Evolutionary conservation across 2,329 filamentous ascomycete genomes (phyloP), one percentile per base, ranked within the genome.

Genomic region (Ciborinia camelliae): DNA sequence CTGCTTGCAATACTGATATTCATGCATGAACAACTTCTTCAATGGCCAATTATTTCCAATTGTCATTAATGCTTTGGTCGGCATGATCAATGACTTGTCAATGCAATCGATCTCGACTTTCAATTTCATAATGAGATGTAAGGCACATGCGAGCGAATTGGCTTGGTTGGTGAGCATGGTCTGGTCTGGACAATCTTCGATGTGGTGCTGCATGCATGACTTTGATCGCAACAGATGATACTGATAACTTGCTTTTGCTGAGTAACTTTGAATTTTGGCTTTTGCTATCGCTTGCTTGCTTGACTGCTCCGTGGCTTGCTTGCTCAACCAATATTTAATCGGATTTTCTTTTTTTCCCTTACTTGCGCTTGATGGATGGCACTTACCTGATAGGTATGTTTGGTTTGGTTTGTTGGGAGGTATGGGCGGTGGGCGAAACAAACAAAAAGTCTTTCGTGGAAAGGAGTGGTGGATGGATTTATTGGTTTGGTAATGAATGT

Each of bases 1-100:
- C 55, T 37, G 55, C 55, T 47, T 47, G 55, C 55, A 59, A 59
- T 35, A 45, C 12, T 59, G 55, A 59, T 59, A 59, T 59, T 59
- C 55, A 58, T 59, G n/a, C 55, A 47, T 47, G 41, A 59, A 47
- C 30, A n/a, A 47, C 43, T 26, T 30, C 23, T 57, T 37, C 39
- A 48, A 35, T 59, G 28, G 55, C n/a, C 4, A 28, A 10, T 48
- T 58, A 9, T 58, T 43, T 57, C 14, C 53, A 57, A 53, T 37
- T 35, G 30, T 35, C 30, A 18, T 47, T 59, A 18, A 59, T 59
- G 20, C 55, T 35, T 30, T 35, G 41, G 55, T 47, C 43, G 30
- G 55, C 41, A 59, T 35, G 18, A 59, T 35, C 30, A 59, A 28
- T 12, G 2, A 10, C 8, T 59, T 47, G 30, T 59, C 55, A n/a